Conservation (phyloP, 2,329 filamentous ascomycete species). For the Pezicula radicicola region DNA sequence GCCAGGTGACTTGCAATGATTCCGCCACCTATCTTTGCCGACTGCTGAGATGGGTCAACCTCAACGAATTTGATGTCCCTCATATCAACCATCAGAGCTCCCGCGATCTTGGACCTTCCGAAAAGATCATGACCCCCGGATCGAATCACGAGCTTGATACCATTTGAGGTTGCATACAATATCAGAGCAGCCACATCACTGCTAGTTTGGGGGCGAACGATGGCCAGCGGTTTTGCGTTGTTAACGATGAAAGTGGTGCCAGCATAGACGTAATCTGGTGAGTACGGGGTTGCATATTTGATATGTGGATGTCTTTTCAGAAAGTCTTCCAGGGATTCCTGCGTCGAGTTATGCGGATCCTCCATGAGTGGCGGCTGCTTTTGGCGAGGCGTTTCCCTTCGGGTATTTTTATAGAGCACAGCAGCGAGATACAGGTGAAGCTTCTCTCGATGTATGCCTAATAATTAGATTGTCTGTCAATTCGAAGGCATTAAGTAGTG, state of each 20-base stretch:
- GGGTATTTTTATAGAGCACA: too few relatives aligned
- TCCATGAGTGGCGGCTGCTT: too few relatives aligned
- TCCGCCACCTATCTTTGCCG: constrained; percentile 34
- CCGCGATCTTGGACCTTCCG: constrained; percentile 27
- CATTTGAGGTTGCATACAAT: constrained; percentile 11
- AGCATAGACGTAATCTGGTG: constrained; percentile 7
- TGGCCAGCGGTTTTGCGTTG: constrained; percentile 12
- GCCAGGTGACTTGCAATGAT: constrained; percentile 18
- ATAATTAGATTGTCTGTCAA: too few relatives aligned
- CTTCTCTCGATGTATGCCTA: too few relatives aligned
- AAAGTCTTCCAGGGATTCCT: constrained; percentile 4
- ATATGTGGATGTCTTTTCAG: constrained; percentile 9
- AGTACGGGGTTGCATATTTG: constrained; percentile 7
- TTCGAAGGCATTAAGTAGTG: too few relatives aligned
- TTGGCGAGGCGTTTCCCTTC: too few relatives aligned
- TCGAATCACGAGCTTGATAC: constrained; percentile 22
- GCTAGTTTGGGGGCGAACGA: constrained; percentile 24
- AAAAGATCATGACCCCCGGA: constrained; percentile 34
- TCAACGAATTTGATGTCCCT: constrained; percentile 31
- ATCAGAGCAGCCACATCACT: constrained; percentile 24
- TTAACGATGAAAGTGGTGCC: constrained; percentile 9
- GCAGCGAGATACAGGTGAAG: too few relatives aligned
- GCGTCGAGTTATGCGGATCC: too few relatives aligned
- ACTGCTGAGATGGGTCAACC: constrained; percentile 22
- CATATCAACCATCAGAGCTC: constrained; percentile 34